phyloP scores from a whole-genome alignment of 1,284 basidiomycete species.

The Cryptococcus sp. region DNA sequence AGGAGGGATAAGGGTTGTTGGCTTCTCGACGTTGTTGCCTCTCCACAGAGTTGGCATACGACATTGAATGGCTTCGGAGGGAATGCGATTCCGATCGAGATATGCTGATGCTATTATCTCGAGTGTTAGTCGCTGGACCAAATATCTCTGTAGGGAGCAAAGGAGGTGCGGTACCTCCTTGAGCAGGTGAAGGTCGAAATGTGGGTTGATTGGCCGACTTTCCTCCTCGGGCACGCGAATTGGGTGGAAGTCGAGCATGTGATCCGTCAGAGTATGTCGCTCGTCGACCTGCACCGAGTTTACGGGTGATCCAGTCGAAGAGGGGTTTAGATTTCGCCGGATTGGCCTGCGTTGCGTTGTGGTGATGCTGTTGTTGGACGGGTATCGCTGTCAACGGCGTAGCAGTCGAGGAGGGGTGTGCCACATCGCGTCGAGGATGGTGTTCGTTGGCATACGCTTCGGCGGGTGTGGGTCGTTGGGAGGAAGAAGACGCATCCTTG shows the following conservation, averaged over 20 bases:
- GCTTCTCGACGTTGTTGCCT: constrained; percentile 26
- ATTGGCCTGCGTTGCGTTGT: no score
- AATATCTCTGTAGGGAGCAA: constrained; percentile 12
- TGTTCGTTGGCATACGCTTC: constrained; percentile 28
- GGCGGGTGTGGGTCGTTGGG: constrained; percentile 13
- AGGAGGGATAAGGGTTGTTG: constrained; percentile 43
- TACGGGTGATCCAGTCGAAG: constrained; percentile 85
- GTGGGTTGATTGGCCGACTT: not conserved
- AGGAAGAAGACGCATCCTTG: not conserved
- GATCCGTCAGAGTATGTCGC: constrained; percentile 15
- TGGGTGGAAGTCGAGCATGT: no score
- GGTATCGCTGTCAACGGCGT: constrained; percentile 10
- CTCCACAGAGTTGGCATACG: constrained; percentile 16
- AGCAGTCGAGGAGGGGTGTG: not conserved
- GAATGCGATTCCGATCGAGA: constrained; percentile 37
- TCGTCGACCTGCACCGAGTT: constrained; percentile 50
- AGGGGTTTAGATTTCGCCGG: constrained; percentile 58
- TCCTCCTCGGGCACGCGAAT: not conserved
- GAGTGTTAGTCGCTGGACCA: not conserved
- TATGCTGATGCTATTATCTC: constrained; percentile 6
- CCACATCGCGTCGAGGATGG: constrained; percentile 1
- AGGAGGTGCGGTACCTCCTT: not conserved
- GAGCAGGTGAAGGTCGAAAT: no score
- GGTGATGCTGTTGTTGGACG: not conserved
- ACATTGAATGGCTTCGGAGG: constrained; percentile 26